phyloP scores from a whole-genome alignment of 2,329 filamentous ascomycete species.

The Coniochaeta sp. region DNA sequence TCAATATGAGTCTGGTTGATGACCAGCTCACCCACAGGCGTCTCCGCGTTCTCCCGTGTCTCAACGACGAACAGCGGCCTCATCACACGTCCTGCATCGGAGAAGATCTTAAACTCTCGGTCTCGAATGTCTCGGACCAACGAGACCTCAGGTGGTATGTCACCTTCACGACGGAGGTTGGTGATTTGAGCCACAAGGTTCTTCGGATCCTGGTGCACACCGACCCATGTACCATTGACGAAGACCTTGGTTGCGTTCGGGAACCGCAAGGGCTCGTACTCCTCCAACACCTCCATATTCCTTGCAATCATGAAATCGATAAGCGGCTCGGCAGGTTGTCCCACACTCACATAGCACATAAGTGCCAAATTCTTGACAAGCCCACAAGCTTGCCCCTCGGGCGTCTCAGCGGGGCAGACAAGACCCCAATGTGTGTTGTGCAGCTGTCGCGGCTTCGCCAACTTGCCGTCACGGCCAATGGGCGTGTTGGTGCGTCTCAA shows the following conservation, averaged over 20 bases:
- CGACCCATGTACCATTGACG: constrained; percentile 97
- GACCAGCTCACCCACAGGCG: constrained; percentile 59
- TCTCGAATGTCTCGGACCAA: constrained; percentile 95
- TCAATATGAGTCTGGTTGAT: constrained; percentile 76
- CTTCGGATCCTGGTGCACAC: constrained; percentile 83
- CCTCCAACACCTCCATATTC: constrained; percentile 94
- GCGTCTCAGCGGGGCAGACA: constrained; percentile 94
- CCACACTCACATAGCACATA: constrained; percentile 98
- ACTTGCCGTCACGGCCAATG: constrained; percentile 94
- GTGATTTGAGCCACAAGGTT: constrained; percentile 75
- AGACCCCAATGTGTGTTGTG: constrained; percentile 99
- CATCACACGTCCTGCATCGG: constrained; percentile 91
- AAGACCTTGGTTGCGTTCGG: constrained; percentile 97
- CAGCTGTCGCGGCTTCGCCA: constrained; percentile 93
- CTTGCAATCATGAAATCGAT: constrained; percentile 92
- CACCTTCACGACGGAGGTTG: constrained; percentile 69
- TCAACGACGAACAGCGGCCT: constrained; percentile 91
- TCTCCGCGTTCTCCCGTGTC: constrained; percentile 70
- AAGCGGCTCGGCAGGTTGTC: constrained; percentile 82
- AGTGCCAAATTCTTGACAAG: constrained; percentile 95
- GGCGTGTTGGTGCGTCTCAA: constrained; percentile 95
- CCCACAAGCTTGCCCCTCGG: constrained; percentile 96
- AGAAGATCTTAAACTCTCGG: constrained; percentile 97
- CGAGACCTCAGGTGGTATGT: constrained; percentile 87
- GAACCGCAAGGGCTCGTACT: constrained; percentile 79